phyloP scores from a whole-genome alignment of 2,329 filamentous ascomycete genomes.

The Paracoccidioides brasiliensis region DNA sequence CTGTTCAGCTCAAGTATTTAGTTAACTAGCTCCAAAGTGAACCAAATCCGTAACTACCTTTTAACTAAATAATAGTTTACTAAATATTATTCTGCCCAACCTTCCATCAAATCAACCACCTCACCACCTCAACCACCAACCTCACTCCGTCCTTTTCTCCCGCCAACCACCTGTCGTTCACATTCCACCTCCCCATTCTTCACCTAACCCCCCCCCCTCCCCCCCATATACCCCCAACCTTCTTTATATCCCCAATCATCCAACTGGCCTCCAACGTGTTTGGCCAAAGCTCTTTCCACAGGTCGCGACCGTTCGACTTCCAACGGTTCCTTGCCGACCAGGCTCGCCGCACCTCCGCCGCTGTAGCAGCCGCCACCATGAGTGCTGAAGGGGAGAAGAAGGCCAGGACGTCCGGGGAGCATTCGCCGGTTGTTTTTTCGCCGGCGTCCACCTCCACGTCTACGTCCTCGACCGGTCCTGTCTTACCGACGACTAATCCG shows the following conservation, averaged over 20 bases:
- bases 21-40: no score
- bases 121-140: no score
- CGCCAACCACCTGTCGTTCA: no score
- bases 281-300: constrained; percentile 27
- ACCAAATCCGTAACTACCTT: no score
- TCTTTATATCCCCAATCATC: constrained; percentile 7
- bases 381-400: constrained; percentile 58
- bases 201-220: constrained; percentile 10
- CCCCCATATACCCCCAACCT: not conserved
- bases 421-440: constrained; percentile 17
- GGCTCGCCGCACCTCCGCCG: constrained; percentile 28
- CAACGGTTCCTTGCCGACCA: constrained; percentile 34
- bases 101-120: no score
- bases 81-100: no score
- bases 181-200: not conserved
- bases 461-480: constrained; percentile 19
- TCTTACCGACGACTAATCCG: constrained; percentile 72
- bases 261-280: constrained; percentile 34
- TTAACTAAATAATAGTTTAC: no score
- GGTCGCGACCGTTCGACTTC: constrained; percentile 36
- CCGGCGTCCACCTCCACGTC: no score
- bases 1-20: no score
- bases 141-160: no score
- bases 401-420: constrained; percentile 67
- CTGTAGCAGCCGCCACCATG: constrained; percentile 34